Base-by-base conservation (phyloP, 106 monocot species). In the Triglochin maritima region DNA sequence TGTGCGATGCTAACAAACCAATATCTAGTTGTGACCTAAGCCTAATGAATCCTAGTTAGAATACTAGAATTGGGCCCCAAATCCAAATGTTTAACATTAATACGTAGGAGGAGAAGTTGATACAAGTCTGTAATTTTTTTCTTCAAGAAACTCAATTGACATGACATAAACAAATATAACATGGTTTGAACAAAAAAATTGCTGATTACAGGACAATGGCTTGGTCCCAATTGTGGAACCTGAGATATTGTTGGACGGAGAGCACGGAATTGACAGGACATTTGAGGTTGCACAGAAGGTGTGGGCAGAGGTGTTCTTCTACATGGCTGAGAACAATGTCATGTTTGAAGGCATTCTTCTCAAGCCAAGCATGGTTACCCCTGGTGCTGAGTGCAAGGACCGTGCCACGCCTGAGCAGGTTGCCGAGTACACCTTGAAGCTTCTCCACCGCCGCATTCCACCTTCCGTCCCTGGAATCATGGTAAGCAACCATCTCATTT, bases 331-430 rank as follows among this genome's bases (percentile, higher is more conserved):
- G 74, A 79, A 79, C 70, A 69, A 74, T n/a, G 73, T 79, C 4
- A 44, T 70, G 73, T 79, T 79, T 46, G 79, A 79, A 63, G 73
- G 73, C 49, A 79, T 79, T 41, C 64, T 79, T 15, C 73, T 79
- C 51, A 79, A 79, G 73, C 79, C 73, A 17, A 79, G 79, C 69
- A 79, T 79, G 79, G 64, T 79, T 17, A 79, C 79, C 56, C 79
- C 79, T 42, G 79, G 79, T 14, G 79, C 79, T 13, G 79, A 79
- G 59, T 79, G 79, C 73, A 74, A 79, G 69, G 74, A 74, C 43
- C 54, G 50, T 16, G 74, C 79, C 56, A 64, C 79, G 29, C 79
- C 79, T 1, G 64, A 79, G 69, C 41, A 79, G 47, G 79, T 79
- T n/a, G 79, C 79, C 2, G 69, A 69, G 41, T 74, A 74, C 74